Evolutionary conservation across 2,329 filamentous ascomycete species (phyloP).

Genomic region (Trichoderma brevicompactum): DNA sequence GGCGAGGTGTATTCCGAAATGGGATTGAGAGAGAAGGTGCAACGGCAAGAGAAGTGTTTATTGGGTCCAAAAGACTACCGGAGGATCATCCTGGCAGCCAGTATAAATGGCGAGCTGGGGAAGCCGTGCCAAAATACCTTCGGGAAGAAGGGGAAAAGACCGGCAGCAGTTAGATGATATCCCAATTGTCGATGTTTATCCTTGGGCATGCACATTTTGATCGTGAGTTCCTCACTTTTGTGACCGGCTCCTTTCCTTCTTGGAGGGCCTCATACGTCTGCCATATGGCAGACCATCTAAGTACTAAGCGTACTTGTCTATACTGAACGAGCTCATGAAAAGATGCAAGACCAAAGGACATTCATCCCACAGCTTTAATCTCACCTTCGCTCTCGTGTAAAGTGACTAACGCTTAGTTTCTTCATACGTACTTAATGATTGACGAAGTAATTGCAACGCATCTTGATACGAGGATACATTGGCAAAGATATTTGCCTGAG

Average conservation of each 20-base stretch:
- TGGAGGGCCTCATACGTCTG: too few species aligned
- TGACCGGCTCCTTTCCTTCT: not conserved
- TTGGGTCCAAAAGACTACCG: slow-evolving; percentile 28
- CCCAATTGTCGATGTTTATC: not conserved
- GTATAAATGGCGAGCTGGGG: slow-evolving; percentile 30
- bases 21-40: slow-evolving; percentile 29
- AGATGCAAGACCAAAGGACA: too few species aligned
- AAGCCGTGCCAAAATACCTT: slow-evolving; percentile 16
- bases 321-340: too few species aligned
- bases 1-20: slow-evolving; percentile 31
- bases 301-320: too few species aligned
- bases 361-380: too few species aligned
- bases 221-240: not conserved
- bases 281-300: too few species aligned
- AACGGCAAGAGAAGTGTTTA: slow-evolving; percentile 31
- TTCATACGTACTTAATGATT: not conserved
- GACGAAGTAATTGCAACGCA: not conserved
- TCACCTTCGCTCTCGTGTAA: not conserved
- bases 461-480: slow-evolving; percentile 3
- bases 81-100: slow-evolving; percentile 30
- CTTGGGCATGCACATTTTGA: not conserved
- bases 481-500: slow-evolving; percentile 12
- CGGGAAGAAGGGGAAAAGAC: not conserved
- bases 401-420: not conserved
- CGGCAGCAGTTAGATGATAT: not conserved